Evolutionary conservation across 1,139 yeast genomes (phyloP).

Genomic region (Kodamaea sp.): DNA sequence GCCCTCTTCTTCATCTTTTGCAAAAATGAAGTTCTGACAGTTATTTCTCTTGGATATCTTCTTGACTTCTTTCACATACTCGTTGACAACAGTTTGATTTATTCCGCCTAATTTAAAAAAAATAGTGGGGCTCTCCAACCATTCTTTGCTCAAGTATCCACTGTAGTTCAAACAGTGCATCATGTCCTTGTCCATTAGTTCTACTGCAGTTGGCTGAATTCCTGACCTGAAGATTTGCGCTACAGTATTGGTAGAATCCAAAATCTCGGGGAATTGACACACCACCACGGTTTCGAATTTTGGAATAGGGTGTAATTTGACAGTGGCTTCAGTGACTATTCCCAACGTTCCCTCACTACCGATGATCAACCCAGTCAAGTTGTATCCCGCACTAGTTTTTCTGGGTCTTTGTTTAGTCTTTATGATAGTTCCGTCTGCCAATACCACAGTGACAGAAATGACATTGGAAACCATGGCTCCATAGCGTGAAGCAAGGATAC

Average conservation of each 20-base stretch:
- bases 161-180: conserved; percentile 48
- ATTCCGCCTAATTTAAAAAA: conserved; percentile 47
- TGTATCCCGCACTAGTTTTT: conserved; percentile 47
- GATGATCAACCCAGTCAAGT: conserved; percentile 43
- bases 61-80: conserved; percentile 31
- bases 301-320: conserved; percentile 43
- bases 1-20: conserved; percentile 37
- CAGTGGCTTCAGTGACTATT: conserved; percentile 46
- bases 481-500: conserved; percentile 45
- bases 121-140: conserved; percentile 55
- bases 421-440: conserved; percentile 46
- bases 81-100: conserved; percentile 37
- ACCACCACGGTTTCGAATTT: conserved; percentile 44
- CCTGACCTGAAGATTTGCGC: conserved; percentile 42
- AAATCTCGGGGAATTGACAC: conserved; percentile 43
- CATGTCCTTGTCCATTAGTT: conserved; percentile 44
- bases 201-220: conserved; percentile 46
- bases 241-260: conserved; percentile 45
- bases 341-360: conserved; percentile 53
- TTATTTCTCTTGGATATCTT: conserved; percentile 30
- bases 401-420: conserved; percentile 47
- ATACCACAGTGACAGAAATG: conserved; percentile 42
- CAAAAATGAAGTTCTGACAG: conserved; percentile 35
- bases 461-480: conserved; percentile 51
- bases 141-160: conserved; percentile 44